These are phyloP conservation scores for Entomortierella lignicola DNA, from an alignment of 192 early-diverging fungal genomes.

Conservation along the genomic window DNA sequence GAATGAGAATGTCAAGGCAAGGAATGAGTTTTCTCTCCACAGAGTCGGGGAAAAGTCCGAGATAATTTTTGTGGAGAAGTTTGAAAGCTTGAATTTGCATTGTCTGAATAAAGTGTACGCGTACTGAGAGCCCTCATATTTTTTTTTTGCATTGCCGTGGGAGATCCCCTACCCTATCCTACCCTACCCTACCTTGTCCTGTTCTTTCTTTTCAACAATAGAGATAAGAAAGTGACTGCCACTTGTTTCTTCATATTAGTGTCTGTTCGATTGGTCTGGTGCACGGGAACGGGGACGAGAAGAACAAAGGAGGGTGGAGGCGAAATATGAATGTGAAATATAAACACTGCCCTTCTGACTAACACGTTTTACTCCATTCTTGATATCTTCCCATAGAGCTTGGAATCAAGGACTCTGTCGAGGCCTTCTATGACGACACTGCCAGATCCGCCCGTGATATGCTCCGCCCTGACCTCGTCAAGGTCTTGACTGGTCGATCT, in stretches of 20 bases:
- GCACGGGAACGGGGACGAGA: not conserved
- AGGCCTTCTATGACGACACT: constrained; percentile 90
- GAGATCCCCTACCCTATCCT: too few species aligned
- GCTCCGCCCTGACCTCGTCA: constrained; percentile 82
- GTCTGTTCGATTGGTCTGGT: not conserved
- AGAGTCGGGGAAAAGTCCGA: not conserved
- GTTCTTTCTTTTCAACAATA: not conserved
- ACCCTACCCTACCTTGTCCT: too few species aligned
- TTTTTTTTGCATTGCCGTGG: too few species aligned
- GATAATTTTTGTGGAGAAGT: constrained; percentile 16
- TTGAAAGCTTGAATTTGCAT: too few species aligned
- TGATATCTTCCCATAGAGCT: constrained; percentile 26
- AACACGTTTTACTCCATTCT: constrained; percentile 1
- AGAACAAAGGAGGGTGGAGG: too few species aligned
- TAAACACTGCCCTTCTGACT: not conserved
- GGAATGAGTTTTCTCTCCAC: constrained; percentile 1
- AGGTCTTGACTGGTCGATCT: constrained; percentile 88
- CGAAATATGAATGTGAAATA: not conserved
- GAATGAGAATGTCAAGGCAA: too few species aligned
- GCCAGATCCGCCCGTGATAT: constrained; percentile 86
- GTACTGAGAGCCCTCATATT: not conserved
- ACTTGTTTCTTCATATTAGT: not conserved
- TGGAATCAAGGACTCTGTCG: constrained; percentile 83
- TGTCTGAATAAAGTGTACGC: not conserved
- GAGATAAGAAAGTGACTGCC: not conserved